A percentile compares a stretch with the other conserved stretches of the same genome.
phyloP scores from a whole-genome alignment of 2,329 filamentous ascomycete species.

The Alternaria incomplexa region DNA sequence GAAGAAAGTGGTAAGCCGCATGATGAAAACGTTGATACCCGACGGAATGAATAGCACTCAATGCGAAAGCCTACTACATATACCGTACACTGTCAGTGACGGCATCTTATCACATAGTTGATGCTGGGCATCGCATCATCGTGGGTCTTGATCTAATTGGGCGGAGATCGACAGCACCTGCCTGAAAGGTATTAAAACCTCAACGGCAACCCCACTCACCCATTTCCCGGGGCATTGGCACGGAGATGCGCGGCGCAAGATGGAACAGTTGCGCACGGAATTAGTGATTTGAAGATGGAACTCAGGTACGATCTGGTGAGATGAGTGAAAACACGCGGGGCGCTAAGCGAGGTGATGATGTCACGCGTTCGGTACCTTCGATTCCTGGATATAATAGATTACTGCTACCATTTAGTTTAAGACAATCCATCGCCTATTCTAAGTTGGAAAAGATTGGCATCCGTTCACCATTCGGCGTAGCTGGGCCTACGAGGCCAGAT shows the following conservation, averaged over 20 bases:
- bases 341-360: neutral
- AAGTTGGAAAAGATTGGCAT: neutral
- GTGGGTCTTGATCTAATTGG: neutral
- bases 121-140: conserved; percentile 14
- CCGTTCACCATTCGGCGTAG: neutral
- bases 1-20: conserved; percentile 13
- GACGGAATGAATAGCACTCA: too few relatives aligned
- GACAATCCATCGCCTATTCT: neutral
- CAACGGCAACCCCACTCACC: neutral
- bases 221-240: neutral
- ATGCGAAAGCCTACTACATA: neutral
- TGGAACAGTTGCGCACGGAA: neutral
- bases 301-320: neutral
- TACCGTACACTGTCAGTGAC: neutral
- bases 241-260: neutral
- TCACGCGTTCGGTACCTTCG: neutral
- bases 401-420: neutral
- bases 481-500: neutral
- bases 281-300: neutral
- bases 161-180: conserved; percentile 13
- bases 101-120: conserved; percentile 1
- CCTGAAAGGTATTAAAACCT: conserved; percentile 5
- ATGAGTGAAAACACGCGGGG: neutral
- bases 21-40: neutral
- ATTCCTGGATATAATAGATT: neutral